phyloP scores from a whole-genome alignment of 495 filamentous ascomycete genomes.

The Penicillium arizonense region DNA sequence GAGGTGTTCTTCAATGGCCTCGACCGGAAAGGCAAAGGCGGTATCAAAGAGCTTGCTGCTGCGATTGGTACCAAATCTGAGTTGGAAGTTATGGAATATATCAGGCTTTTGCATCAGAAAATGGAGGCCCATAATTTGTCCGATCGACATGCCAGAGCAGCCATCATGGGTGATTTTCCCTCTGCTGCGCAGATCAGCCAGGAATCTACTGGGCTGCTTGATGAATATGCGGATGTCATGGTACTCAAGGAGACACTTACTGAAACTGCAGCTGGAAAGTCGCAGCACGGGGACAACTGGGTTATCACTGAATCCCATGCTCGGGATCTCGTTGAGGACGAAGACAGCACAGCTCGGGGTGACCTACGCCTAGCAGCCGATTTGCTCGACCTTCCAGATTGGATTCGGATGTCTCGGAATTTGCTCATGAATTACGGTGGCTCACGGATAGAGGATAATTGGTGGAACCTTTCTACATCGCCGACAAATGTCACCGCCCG shows the following conservation, averaged over 20 bases:
- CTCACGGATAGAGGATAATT: constrained; percentile 58
- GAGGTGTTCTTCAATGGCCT: constrained; percentile 63
- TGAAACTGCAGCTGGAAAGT: constrained; percentile 53
- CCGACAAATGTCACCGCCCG: background rate
- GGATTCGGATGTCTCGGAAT: constrained; percentile 61
- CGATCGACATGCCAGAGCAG: constrained; percentile 17
- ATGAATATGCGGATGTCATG: constrained; percentile 63
- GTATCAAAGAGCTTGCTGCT: constrained; percentile 57
- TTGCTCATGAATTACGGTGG: constrained; percentile 78
- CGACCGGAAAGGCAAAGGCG: constrained; percentile 58
- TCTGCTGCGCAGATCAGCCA: constrained; percentile 71
- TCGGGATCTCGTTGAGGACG: constrained; percentile 22
- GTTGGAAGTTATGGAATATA: constrained; percentile 69
- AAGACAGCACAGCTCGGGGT: constrained; percentile 23
- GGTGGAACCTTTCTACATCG: constrained; percentile 48
- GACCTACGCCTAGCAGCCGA: constrained; percentile 48
- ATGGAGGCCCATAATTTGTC: constrained; percentile 32
- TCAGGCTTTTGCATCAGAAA: constrained; percentile 57
- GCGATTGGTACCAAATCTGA: constrained; percentile 69
- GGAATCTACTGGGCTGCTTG: constrained; percentile 64
- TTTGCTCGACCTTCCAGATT: constrained; percentile 57
- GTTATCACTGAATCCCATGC: constrained; percentile 44
- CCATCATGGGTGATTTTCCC: constrained; percentile 51
- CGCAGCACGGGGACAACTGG: constrained; percentile 56
- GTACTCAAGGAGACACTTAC: constrained; percentile 53